A percentile compares a stretch with the other conserved stretches of the same genome.
These are phyloP conservation scores for Russula foetens DNA, from an alignment of 768 basidiomycete species.

Conservation along the genomic window DNA sequence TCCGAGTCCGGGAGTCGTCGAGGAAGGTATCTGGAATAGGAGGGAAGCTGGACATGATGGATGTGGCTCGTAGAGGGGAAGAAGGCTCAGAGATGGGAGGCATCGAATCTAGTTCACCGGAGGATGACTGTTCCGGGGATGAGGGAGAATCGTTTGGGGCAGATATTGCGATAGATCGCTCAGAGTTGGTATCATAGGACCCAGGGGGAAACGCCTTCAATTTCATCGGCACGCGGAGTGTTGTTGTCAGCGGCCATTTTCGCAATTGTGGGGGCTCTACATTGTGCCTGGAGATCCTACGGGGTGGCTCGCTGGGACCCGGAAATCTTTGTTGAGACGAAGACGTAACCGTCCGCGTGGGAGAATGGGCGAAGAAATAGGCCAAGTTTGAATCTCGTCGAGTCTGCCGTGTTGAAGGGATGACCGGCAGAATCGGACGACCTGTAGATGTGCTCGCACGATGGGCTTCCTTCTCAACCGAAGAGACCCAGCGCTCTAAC, in stretches of 20 bases:
- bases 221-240: constrained; percentile 4
- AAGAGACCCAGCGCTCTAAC: constrained; percentile 14
- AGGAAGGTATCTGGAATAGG: neutral
- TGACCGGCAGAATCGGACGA: neutral
- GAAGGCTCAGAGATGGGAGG: neutral
- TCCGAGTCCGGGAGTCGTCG: neutral
- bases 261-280: constrained; percentile 8
- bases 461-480: constrained; percentile 4
- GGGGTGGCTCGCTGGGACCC: neutral
- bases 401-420: neutral
- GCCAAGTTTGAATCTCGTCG: constrained; percentile 15
- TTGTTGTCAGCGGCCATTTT: constrained; percentile 8
- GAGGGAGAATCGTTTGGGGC: neutral
- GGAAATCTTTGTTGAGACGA: neutral
- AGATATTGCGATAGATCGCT: neutral
- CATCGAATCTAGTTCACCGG: neutral
- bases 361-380: constrained; percentile 18
- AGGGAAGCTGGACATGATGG: neutral
- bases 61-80: neutral
- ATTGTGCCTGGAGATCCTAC: constrained; percentile 7
- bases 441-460: neutral
- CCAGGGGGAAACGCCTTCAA: neutral
- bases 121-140: neutral
- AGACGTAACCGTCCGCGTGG: constrained; percentile 3
- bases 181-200: neutral